Evolutionary conservation across 768 basidiomycete genomes (phyloP), one percentile per base, ranked within the genome.

Genomic region (Tulasnella sp.): DNA sequence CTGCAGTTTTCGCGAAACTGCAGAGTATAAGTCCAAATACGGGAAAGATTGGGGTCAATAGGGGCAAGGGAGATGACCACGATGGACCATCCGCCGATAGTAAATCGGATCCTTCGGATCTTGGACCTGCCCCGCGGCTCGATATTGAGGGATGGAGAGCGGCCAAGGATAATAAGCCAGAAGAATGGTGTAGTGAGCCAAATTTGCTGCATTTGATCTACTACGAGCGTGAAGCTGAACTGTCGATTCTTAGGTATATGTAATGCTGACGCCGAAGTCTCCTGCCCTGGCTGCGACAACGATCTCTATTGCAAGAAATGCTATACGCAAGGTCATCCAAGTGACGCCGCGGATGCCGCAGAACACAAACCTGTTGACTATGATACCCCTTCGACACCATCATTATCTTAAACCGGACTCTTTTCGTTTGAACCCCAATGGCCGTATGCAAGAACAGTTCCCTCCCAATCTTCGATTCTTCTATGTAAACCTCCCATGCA

Each of bases 111-210:
- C 52, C 52, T 3, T 59, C 52, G 52, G 41, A 63, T 64, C 64
- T 66, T 66, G 71, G 52, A 39, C 32, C 71, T 16, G 64, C 37
- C 3, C 71, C 71, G 39, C 29, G 34, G 59, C 71, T 72, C 6
- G 71, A 72, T 63, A 39, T 72, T 22, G 71, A 72, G 39, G 71
- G 71, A 29, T 72, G 71, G 71, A 62, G 71, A 72, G 71, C 71
- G 26, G 52, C 71, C 39, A 72, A 72, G 64, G 71, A 72, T 32
- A 62, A 72, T 40, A 72, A 72, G 62, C 71, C 71, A 19, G 71
- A 72, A 8, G 39, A 59, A 34, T 72, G 71, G 71, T 72, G 71
- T 41, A n/a, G 71, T 72, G 62, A 63, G 71, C 39, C 42, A 41
- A n/a, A 39, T 59, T 59, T 29, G 52, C 52, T 59, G 3, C 52